phyloP scores from a whole-genome alignment of 441 rosid genomes.

The Euphorbia celastroides region DNA sequence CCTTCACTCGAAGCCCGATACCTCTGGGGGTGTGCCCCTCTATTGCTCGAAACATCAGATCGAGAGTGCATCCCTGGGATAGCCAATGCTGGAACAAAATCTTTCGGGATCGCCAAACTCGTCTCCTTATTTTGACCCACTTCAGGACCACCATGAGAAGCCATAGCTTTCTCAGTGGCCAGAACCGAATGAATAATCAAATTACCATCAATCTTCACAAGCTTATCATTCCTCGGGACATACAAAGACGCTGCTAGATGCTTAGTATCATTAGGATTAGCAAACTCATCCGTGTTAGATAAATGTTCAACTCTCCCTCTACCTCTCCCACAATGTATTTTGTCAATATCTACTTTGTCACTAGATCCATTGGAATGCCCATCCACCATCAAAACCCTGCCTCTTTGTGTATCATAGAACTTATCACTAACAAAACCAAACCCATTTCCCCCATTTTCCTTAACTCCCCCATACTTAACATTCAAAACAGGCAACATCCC shows the following conservation, averaged over 20 bases:
- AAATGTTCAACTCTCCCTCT: no score
- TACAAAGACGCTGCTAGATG: constrained; percentile 85
- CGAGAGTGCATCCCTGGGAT: constrained; percentile 25
- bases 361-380: constrained; percentile 45
- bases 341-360: constrained; percentile 30
- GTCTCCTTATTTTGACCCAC: constrained; percentile 42
- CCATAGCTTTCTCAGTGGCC: constrained; percentile 88
- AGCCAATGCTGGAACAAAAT: constrained; percentile 50
- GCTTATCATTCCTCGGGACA: constrained; percentile 94
- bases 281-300: constrained; percentile 24
- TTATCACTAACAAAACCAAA: constrained; percentile 37
- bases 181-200: constrained; percentile 88
- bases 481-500: constrained; percentile 67
- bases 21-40: constrained; percentile 37
- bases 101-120: constrained; percentile 44
- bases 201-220: constrained; percentile 95
- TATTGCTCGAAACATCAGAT: constrained; percentile 32
- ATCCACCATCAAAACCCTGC: constrained; percentile 51
- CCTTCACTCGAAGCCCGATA: constrained; percentile 41
- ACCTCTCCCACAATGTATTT: constrained; percentile 33
- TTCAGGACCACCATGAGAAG: constrained; percentile 42
- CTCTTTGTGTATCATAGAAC: constrained; percentile 41
- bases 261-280: constrained; percentile 42
- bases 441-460: constrained; percentile 31
- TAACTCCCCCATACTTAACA: constrained; percentile 48